These are phyloP conservation scores for Pestalotiopsis fici DNA, from an alignment of 2,329 filamentous ascomycete genomes.

Conservation along the genomic window DNA sequence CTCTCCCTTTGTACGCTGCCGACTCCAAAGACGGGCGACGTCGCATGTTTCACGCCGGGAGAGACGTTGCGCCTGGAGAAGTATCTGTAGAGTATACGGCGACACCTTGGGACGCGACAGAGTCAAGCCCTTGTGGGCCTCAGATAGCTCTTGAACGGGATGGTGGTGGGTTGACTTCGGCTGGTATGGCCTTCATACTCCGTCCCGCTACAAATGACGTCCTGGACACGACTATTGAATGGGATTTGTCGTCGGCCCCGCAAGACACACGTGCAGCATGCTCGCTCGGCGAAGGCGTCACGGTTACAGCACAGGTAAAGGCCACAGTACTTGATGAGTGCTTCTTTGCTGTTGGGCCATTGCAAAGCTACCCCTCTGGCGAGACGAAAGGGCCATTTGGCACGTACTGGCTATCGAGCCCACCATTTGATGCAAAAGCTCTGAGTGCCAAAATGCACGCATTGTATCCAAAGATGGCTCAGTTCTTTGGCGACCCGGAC, in stretches of 20 bases:
- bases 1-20: background rate
- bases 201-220: background rate
- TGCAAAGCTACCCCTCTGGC: background rate
- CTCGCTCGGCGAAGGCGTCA: background rate
- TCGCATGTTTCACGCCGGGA: background rate
- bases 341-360: background rate
- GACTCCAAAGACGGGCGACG: background rate
- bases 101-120: background rate
- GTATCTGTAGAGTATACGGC: background rate
- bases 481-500: background rate
- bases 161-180: background rate
- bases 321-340: background rate
- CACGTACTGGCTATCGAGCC: background rate
- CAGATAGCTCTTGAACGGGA: background rate
- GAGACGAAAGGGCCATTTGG: background rate
- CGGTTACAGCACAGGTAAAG: background rate
- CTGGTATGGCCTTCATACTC: background rate
- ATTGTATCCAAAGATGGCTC: background rate
- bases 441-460: background rate
- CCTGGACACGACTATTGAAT: background rate
- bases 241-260: background rate
- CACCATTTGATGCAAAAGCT: background rate
- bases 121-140: background rate
- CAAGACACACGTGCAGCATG: background rate
- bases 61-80: background rate